A percentile compares a stretch with the other conserved stretches of the same genome.
These are phyloP conservation scores for Spencermartinsiella europaea DNA, from an alignment of 805 yeast species.

Conservation along the genomic window DNA sequence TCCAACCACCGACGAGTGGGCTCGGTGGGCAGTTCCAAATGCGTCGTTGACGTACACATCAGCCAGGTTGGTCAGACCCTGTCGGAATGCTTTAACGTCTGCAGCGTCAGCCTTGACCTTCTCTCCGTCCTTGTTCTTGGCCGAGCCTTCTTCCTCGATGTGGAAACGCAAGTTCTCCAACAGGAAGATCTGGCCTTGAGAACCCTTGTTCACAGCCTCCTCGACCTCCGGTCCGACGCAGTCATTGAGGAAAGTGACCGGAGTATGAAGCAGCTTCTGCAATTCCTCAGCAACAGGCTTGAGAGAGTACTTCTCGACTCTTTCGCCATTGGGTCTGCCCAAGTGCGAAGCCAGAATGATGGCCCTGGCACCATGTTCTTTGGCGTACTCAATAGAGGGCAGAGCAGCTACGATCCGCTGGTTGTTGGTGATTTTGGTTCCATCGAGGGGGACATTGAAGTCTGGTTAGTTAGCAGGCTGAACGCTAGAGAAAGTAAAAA, in stretches of 20 bases:
- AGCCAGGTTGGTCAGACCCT: constrained; percentile 83
- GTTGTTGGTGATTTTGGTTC: constrained; percentile 95
- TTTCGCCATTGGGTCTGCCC: constrained; percentile 99
- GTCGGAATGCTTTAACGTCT: constrained; percentile 82
- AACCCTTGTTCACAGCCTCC: constrained; percentile 65
- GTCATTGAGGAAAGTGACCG: constrained; percentile 79
- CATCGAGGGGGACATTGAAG: constrained; percentile 65
- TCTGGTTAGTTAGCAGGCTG: constrained; percentile 20
- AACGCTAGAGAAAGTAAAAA: background rate
- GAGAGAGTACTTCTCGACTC: constrained; percentile 77
- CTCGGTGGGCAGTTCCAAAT: constrained; percentile 99
- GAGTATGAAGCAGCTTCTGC: constrained; percentile 63
- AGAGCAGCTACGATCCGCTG: constrained; percentile 99
- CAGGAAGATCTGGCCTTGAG: constrained; percentile 77
- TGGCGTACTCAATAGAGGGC: constrained; percentile 95
- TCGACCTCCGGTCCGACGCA: constrained; percentile 92
- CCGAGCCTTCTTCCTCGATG: constrained; percentile 79
- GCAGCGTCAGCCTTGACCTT: constrained; percentile 89
- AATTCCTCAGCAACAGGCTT: constrained; percentile 92
- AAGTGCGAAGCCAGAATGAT: constrained; percentile 93
- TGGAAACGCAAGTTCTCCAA: constrained; percentile 98
- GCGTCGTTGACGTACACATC: constrained; percentile 98
- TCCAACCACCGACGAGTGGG: constrained; percentile 99
- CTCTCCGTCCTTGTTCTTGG: constrained; percentile 85
- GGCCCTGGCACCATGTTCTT: constrained; percentile 86